phyloP scores from a whole-genome alignment of 2,329 filamentous ascomycete genomes.

The Exophiala alcalophila region DNA sequence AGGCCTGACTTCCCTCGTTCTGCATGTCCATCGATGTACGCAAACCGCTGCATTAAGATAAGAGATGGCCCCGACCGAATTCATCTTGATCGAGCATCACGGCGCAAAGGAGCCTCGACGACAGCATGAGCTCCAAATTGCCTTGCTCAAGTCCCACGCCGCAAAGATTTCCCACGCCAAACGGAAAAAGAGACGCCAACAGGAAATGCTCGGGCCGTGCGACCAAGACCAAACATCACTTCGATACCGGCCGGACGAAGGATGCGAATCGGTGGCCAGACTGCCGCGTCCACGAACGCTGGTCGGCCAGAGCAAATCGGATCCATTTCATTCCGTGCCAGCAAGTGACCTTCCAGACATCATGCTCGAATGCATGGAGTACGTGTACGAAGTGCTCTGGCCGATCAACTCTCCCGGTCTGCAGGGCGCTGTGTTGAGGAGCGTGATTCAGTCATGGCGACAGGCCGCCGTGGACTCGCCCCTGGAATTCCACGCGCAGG shows the following conservation, averaged over 20 bases:
- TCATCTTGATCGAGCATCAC: constrained; percentile 1
- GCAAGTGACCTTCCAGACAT: background rate
- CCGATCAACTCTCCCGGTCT: constrained; percentile 7
- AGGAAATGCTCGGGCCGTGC: too few species aligned
- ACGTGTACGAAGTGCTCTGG: constrained; percentile 8
- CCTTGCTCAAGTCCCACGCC: constrained; percentile 2
- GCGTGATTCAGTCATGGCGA: constrained; percentile 2
- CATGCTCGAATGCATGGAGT: constrained; percentile 4
- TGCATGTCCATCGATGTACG: too few species aligned
- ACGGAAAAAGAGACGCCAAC: background rate
- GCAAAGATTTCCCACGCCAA: constrained; percentile 1
- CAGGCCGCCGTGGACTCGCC: background rate
- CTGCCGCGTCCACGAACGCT: background rate
- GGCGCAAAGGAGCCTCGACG: background rate
- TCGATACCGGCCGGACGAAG: too few species aligned
- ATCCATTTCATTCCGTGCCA: constrained; percentile 1
- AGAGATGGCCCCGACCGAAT: background rate
- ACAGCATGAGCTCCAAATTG: constrained; percentile 2
- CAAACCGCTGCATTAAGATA: too few species aligned
- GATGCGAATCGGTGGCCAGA: too few species aligned
- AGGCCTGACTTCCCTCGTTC: too few species aligned
- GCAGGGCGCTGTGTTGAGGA: constrained; percentile 2
- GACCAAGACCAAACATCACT: too few species aligned
- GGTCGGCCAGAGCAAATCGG: background rate
- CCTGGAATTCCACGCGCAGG: constrained; percentile 4